These are phyloP conservation scores for Jamesozyma jinghongensis DNA, from an alignment of 805 yeast genomes.

Conservation along the genomic window DNA sequence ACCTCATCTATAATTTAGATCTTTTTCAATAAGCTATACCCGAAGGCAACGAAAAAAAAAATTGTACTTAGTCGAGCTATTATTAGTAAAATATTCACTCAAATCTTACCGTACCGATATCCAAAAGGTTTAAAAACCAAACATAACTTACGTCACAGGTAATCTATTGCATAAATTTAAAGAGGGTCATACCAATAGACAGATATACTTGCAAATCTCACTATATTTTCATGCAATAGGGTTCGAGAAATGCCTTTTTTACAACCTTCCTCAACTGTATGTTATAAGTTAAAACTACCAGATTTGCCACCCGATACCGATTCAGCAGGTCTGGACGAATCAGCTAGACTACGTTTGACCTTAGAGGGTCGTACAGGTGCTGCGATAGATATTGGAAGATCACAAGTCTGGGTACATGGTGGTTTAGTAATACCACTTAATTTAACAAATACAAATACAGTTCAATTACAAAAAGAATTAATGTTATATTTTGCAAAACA, in stretches of 20 bases:
- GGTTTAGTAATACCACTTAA: conserved; percentile 55
- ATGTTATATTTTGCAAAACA: conserved; percentile 25
- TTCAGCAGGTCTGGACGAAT: conserved; percentile 22
- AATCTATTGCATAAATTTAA: no score
- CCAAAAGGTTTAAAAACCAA: no score
- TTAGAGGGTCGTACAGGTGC: conserved; percentile 63
- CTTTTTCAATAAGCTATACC: no score
- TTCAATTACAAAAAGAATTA: conserved; percentile 35
- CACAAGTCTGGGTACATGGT: conserved; percentile 57
- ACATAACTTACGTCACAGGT: no score
- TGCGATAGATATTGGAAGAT: conserved; percentile 46
- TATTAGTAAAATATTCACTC: no score
- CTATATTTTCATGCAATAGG: background rate
- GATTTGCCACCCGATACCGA: conserved; percentile 22
- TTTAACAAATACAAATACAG: conserved; percentile 33
- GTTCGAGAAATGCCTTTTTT: conserved; percentile 43
- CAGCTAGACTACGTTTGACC: conserved; percentile 41
- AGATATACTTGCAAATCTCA: no score
- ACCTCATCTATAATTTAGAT: no score
- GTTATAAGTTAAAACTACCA: conserved; percentile 51
- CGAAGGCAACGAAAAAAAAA: no score
- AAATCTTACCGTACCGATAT: no score
- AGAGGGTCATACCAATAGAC: no score
- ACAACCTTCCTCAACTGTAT: conserved; percentile 54
- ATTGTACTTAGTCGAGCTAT: no score